Base-by-base conservation (phyloP, 768 basidiomycete genomes). In the Hirschioporus abietinus region DNA sequence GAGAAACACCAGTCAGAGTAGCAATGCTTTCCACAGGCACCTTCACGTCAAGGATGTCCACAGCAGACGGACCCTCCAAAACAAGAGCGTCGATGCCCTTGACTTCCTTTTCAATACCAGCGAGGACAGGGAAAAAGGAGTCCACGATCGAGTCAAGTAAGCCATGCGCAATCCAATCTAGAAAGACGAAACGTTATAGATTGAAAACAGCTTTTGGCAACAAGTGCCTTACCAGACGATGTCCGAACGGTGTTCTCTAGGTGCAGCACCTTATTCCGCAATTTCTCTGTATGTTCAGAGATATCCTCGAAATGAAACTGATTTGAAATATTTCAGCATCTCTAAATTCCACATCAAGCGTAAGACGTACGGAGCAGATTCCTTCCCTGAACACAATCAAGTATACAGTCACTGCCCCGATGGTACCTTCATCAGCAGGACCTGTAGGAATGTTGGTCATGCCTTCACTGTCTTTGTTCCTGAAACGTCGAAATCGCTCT, bases 81-180 rank as follows among this genome's bases (percentile, higher is more conserved):
- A 95, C 86, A 52, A 92, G 76, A 15, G 85, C 81, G 71, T 96
- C 93, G 64, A 96, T 88, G 20, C 85, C 85, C 67, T 87, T 82
- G 1, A 93, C 89, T 73, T 96, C 95, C 61, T 81, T 82, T 72
- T 93, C 93, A 42, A 97, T 89, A 67, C 88, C 87, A 69, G 88
- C 84, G 67, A 95, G 79, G 67, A 94, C 83, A 0, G 93, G 93
- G 74, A 95, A 94, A 78, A 96, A 96, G 0, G 92, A 90, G 74
- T 98, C 95, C 24, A 98, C 95, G 64, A 98, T 88, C 0, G 94
- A 96, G 72, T 97, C 96, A 69, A 98, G 79, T 65, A 97, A 83
- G 24, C 89, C 91, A 75, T 98, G 95, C 0, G 93, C 94, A 69
- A 98, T 92, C 93, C 94, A 96, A 74, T 95, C 95, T 94, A 70